Evolutionary conservation across 768 basidiomycete genomes (phyloP), one percentile per base, ranked within the genome.

Genomic region (Psilocybe sp.): DNA sequence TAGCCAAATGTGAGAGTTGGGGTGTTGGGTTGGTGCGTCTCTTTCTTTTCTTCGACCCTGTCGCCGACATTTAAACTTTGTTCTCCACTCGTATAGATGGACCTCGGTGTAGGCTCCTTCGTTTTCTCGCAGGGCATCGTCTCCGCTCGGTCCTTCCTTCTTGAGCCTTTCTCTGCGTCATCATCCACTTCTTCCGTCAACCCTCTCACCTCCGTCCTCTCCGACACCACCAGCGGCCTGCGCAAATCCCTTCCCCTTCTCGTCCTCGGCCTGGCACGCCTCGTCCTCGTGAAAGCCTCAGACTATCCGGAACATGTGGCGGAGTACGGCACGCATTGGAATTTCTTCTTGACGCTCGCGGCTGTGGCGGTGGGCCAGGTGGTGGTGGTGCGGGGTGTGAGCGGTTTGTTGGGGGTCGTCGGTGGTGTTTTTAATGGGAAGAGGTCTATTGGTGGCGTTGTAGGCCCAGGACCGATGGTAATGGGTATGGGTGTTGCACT

Each of bases 271-370:
- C 32, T 95, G 0, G 61, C 91, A 0, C 75, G 97, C 3, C 84
- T 97, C 1, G 40, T 91, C 0, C 76, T 94, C 33, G 94, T 99
- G 20, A 98, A 99, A 66, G 92, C 90, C 10, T 82, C 85, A 0
- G 91, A 94, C 49, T 99, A 99, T 66, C 97, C 96, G 95, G 97
- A 98, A 72, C 97, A 98, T 52, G 85, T 89, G 47, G 87, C 94
- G 0, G 97, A 99, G 69, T 98, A 98, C 56, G 97, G 97, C 0
- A 82, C 83, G 0, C 96, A 98, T 60, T 99, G 97, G 97, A 98
- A 98, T 64, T 98, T 98, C 69, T 99, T 99, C 77, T 79, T 98
- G 57, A 98, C 97, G 0, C 75, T 98, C 16, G 92, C 87, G 0
- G 57, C 91, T 0, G 64, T 98, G 5, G 94, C 94, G 0, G 61